Evolutionary conservation across 1,284 basidiomycete genomes (phyloP), one percentile per base, ranked within the genome.

Genomic region (Porodaedalea pini): DNA sequence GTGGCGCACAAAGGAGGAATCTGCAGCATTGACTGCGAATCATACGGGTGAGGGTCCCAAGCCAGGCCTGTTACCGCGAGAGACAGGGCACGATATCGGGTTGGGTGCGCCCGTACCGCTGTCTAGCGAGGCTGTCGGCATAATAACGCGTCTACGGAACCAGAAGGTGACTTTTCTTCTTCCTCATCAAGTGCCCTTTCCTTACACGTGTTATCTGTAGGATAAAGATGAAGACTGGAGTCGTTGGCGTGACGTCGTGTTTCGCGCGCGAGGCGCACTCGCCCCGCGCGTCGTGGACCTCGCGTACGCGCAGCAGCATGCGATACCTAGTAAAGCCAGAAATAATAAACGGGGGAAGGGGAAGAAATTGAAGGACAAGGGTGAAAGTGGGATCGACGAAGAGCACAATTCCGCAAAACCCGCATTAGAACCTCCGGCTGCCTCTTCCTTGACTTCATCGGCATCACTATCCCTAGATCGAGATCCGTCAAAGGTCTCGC

Each of bases 221-320:
- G 94, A 98, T 69, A 90, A 93, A 73, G 82, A 86, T 58, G 94
- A 98, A 67, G 92, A 95, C 65, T 96, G 91, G 90, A 85, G 91
- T 56, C 81, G 92, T 51, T 92, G 89, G 88, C 79, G 90, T 21
- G 92, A 94, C 67, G 85, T 92, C 39, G 80, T 92, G 6, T 92
- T 90, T 70, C 79, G 81, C 1, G 85, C 84, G 6, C 91, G 88
- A 71, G 82, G 82, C 7, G 71, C 74, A 40, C 69, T 88, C 54
- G 70, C 74, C 4, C 85, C 86, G 0, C 73, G 74, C 48, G 69
- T 73, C 48, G 69, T 83, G 62, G 68, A 75, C 23, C 29, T 44
- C 32, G 50, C 40, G 15, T 57, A 51, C 21, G 56, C 56, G 7
- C 49, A 57, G 43, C 56, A 57, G 31, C n/a, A 57, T 32, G 6